Percentiles rank a stretch among this genome's conserved stretches.
phyloP scores from a whole-genome alignment of 73 alveolate species.

The Paramecium sexaurelia region DNA sequence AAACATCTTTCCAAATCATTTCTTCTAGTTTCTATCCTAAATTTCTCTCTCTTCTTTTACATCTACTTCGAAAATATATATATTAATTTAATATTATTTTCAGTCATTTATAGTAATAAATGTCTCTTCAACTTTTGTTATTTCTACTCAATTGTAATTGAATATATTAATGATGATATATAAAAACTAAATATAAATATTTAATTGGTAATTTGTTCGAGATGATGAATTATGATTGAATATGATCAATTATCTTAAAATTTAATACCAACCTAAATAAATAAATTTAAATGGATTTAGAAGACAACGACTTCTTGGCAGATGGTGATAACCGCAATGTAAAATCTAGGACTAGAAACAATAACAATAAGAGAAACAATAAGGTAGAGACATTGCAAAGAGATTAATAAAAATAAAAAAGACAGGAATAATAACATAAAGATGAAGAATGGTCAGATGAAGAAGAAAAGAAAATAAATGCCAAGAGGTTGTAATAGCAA shows the following conservation, averaged over 20 bases:
- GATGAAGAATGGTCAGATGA: slow-evolving; percentile 18
- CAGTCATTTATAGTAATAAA: not conserved
- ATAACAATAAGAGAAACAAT: slow-evolving; percentile 33
- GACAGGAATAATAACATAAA: not conserved
- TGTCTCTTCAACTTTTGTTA: not conserved
- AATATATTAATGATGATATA: not conserved
- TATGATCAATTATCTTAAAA: not conserved
- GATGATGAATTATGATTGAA: no score
- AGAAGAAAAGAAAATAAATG: not conserved
- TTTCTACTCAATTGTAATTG: not conserved
- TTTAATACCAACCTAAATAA: not conserved
- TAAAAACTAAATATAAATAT: not conserved
- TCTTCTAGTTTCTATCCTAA: not conserved
- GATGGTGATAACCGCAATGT: slow-evolving; percentile 42
- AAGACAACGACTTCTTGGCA: slow-evolving; percentile 10
- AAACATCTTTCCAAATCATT: not conserved
- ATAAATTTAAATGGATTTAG: slow-evolving; percentile 48
- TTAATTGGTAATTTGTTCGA: not conserved
- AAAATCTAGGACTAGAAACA: not conserved
- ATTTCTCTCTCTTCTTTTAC: slow-evolving; percentile 26
- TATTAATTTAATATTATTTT: not conserved
- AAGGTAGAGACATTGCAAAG: not conserved
- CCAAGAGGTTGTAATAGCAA: not conserved
- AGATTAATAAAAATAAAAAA: not conserved
- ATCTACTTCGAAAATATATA: slow-evolving; percentile 17